Percentiles rank a stretch among this genome's conserved stretches.
Evolutionary conservation across 805 yeast species (phyloP).

Genomic region (Nakazawaea sp.): DNA sequence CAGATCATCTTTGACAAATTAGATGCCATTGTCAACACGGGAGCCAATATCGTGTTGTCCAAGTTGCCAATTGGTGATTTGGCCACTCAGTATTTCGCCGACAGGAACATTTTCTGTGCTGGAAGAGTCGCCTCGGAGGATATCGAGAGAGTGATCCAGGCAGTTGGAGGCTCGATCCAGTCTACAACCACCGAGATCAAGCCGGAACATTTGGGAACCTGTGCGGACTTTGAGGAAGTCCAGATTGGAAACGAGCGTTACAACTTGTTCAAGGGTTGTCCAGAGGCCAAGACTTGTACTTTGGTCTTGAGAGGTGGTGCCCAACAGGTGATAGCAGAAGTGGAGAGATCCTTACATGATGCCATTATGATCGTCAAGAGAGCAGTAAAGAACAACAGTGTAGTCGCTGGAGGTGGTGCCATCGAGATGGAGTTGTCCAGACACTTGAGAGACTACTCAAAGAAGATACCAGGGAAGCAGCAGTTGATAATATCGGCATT

Average conservation of each 20-base stretch:
- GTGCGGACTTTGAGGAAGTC: conserved; percentile 80
- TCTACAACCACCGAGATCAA: conserved; percentile 67
- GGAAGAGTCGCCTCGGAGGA: conserved; percentile 90
- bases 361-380: conserved; percentile 98
- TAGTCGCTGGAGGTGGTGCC: conserved; percentile 99
- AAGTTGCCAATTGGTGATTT: conserved; percentile 96
- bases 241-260: conserved; percentile 96
- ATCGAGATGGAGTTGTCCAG: conserved; percentile 95
- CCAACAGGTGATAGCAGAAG: conserved; percentile 97
- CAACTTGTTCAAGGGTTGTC: conserved; percentile 89
- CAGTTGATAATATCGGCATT: conserved; percentile 88
- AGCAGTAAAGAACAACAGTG: conserved; percentile 76
- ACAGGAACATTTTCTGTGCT: conserved; percentile 92
- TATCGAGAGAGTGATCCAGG: conserved; percentile 85
- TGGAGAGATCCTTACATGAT: conserved; percentile 94
- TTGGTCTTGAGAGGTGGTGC: conserved; percentile 95
- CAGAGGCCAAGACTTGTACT: conserved; percentile 90
- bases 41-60: conserved; percentile 89
- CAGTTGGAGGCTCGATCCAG: conserved; percentile 90
- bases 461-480: conserved; percentile 90
- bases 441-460: conserved; percentile 79
- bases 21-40: conserved; percentile 73
- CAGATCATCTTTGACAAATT: conserved; percentile 82
- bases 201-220: conserved; percentile 73
- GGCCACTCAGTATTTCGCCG: conserved; percentile 98